Evolutionary conservation across 2,329 filamentous ascomycete species (phyloP).

Genomic region (Pyrenochaeta sp.): DNA sequence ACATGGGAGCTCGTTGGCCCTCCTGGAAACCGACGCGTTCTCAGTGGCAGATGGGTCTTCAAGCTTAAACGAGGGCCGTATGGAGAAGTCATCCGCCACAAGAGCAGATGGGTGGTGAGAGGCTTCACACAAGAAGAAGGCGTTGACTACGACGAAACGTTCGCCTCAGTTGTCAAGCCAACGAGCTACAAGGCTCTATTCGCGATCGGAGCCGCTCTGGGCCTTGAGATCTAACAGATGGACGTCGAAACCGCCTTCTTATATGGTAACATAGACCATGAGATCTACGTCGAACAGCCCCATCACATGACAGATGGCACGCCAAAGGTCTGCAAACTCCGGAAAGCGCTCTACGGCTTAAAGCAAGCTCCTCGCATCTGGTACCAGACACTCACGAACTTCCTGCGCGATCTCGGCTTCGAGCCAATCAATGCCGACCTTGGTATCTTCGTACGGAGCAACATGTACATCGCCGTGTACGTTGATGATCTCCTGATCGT

Average conservation of each 20-base stretch:
- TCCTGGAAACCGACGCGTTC: constrained; percentile 3
- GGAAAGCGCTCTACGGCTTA: constrained; percentile 39
- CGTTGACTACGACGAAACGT: constrained; percentile 39
- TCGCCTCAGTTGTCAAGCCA: constrained; percentile 30
- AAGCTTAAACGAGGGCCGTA: constrained; percentile 31
- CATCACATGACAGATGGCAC: constrained; percentile 7
- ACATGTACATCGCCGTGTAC: constrained; percentile 31
- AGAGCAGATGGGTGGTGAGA: constrained; percentile 34
- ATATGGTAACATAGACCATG: constrained; percentile 32
- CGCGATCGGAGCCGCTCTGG: constrained; percentile 21
- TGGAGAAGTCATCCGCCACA: constrained; percentile 28
- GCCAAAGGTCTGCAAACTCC: constrained; percentile 23
- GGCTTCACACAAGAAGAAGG: constrained; percentile 36
- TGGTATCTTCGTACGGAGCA: no score
- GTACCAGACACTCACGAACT: constrained; percentile 28
- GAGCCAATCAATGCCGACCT: background rate
- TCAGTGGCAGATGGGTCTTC: constrained; percentile 27
- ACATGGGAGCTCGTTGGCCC: constrained; percentile 18
- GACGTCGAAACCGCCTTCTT: constrained; percentile 46
- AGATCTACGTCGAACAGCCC: constrained; percentile 36
- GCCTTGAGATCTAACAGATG: constrained; percentile 39
- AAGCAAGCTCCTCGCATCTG: constrained; percentile 38
- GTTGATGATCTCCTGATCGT: constrained; percentile 40
- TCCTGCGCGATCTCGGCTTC: constrained; percentile 25
- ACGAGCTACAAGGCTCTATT: constrained; percentile 39